Base-by-base conservation (phyloP, 768 basidiomycete species). In the Gloeopeniophorella convolvens region DNA sequence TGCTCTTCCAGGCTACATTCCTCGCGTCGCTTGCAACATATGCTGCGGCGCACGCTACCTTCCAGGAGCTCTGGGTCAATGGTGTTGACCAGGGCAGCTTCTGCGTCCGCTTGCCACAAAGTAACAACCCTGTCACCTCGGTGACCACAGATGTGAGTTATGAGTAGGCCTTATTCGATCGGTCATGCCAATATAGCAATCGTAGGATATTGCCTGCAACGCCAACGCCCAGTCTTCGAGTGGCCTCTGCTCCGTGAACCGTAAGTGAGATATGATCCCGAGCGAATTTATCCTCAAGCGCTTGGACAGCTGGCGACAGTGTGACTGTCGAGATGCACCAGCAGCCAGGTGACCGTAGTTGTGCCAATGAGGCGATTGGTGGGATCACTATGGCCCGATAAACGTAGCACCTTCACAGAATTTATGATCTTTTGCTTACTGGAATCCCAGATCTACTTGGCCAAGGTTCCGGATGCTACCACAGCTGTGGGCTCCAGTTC, bases 281-380 rank as follows among this genome's bases (percentile, higher is more conserved):
- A 15, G n/a, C 51, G 12, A 15, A 9, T 15, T 48, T 18, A 41
- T 48, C 41, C 13, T 40, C 10, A 24, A 13, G 15, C 5, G 23
- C 1, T 18, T 31, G 16, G 20, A 9, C 41, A 73, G 76, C 76
- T 47, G 75, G 75, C 4, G 73, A 73, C 54, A 57, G 56, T 9
- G 64, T 76, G 37, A 72, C 74, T 13, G 76, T 77, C 16, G 76
- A 79, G 62, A 77, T 77, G 76, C 74, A 78, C 57, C 72, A 74
- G 59, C 74, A 77, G 60, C 72, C 72, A 4, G 66, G 63, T 31
- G 68, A 75, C 41, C 70, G 76, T 31, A 66, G 66, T 3, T 79
- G 76, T 55, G 59, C 65, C 6, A 70, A 65, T 48, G 68, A 77
- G 54, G 75, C 74, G 10, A 77, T 78, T 52, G 75, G 76, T 18